Conservation (phyloP, 257 asterid genomes). For the Primulina tabacum region DNA sequence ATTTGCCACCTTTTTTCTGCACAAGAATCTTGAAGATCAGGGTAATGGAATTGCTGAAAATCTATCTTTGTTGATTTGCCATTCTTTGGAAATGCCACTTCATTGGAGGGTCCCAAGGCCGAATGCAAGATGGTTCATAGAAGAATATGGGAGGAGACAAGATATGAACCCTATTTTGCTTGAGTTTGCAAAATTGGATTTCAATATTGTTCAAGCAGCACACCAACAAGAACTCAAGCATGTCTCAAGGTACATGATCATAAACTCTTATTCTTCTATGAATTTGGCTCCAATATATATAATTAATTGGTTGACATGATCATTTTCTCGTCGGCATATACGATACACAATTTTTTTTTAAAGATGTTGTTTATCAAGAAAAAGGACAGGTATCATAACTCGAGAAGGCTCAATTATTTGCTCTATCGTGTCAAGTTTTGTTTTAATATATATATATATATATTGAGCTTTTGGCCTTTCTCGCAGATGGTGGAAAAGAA, state of each 20-base stretch:
- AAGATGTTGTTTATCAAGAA: too few species aligned
- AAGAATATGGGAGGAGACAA: slow-evolving; percentile 23
- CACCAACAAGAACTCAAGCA: slow-evolving; percentile 37
- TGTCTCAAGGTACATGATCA: slow-evolving; percentile 27
- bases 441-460: too few species aligned
- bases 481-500: slow-evolving; percentile 51
- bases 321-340: too few species aligned
- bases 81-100: slow-evolving; percentile 40
- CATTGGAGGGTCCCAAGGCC: slow-evolving; percentile 40
- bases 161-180: slow-evolving; percentile 30
- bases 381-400: too few species aligned
- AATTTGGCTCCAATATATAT: too few species aligned
- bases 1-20: slow-evolving; percentile 13
- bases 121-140: slow-evolving; percentile 39
- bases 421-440: too few species aligned
- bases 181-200: slow-evolving; percentile 43
- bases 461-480: neutral
- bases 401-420: too few species aligned
- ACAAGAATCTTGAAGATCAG: slow-evolving; percentile 1
- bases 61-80: slow-evolving; percentile 19
- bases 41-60: slow-evolving; percentile 12
- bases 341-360: too few species aligned
- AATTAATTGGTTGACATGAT: too few species aligned
- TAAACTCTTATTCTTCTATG: too few species aligned
- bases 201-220: slow-evolving; percentile 43